These are phyloP conservation scores for Laetiporus sulphureus DNA, from an alignment of 1,284 basidiomycete species.

Conservation along the genomic window DNA sequence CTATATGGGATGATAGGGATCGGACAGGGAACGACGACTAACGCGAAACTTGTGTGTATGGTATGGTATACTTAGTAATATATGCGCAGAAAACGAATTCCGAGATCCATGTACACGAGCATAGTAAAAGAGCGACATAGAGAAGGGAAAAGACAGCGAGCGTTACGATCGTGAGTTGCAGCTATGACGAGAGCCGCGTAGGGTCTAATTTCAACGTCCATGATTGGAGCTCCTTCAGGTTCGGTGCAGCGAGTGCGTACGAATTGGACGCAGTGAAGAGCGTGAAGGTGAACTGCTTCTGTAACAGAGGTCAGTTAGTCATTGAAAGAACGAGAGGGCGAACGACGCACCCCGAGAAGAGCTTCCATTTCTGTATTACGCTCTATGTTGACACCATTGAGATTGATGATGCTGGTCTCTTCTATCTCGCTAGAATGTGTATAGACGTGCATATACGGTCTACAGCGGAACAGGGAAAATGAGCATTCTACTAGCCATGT, in stretches of 20 bases:
- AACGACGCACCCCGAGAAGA: slow-evolving; percentile 69
- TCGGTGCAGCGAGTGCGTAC: slow-evolving; percentile 78
- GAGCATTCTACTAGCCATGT: neutral
- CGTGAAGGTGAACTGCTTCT: slow-evolving; percentile 84
- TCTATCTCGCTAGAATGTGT: slow-evolving; percentile 75
- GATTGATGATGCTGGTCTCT: slow-evolving; percentile 80
- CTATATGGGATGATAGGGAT: no score
- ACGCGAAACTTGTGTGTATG: slow-evolving; percentile 11
- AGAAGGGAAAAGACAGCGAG: slow-evolving; percentile 4
- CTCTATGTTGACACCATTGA: slow-evolving; percentile 81
- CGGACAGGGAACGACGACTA: slow-evolving; percentile 7
- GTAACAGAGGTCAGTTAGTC: slow-evolving; percentile 10
- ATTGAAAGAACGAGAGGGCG: slow-evolving; percentile 4
- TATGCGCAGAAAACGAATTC: slow-evolving; percentile 10
- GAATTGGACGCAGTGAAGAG: slow-evolving; percentile 88
- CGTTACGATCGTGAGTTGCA: slow-evolving; percentile 2
- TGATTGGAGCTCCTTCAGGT: slow-evolving; percentile 71
- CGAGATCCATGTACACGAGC: slow-evolving; percentile 1
- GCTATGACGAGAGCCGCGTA: slow-evolving; percentile 38
- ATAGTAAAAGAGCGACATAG: slow-evolving; percentile 4
- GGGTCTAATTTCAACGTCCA: slow-evolving; percentile 83
- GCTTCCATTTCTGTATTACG: slow-evolving; percentile 82
- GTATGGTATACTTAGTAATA: slow-evolving; percentile 15
- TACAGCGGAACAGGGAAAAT: slow-evolving; percentile 22
- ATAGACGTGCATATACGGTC: slow-evolving; percentile 90